Evolutionary conservation across 164 flowering plant species (phyloP).

Genomic region (Umbilicus rupestris): DNA sequence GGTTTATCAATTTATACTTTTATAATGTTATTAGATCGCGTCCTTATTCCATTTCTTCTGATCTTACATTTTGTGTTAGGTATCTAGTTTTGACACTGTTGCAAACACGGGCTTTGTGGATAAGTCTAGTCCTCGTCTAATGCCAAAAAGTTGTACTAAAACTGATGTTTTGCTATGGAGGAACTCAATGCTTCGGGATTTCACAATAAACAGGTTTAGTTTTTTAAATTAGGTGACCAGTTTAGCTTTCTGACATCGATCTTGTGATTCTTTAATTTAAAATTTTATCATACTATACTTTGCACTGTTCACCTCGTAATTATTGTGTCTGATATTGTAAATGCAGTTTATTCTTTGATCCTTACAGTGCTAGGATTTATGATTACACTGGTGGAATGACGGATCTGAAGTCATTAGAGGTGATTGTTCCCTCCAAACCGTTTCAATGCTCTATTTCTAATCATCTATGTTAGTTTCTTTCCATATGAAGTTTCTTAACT

Average conservation of each 20-base stretch:
- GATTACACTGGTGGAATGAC: slow-evolving; percentile 64
- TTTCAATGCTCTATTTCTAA: neutral
- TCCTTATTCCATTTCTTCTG: slow-evolving; percentile 1
- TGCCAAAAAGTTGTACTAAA: slow-evolving; percentile 32
- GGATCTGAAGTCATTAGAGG: slow-evolving; percentile 61
- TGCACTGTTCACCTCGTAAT: neutral
- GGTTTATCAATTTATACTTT: neutral
- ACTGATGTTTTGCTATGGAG: slow-evolving; percentile 54
- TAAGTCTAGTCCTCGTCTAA: slow-evolving; percentile 16
- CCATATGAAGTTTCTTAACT: neutral
- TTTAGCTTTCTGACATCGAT: neutral
- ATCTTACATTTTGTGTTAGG: slow-evolving; percentile 26
- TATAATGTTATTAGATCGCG: neutral
- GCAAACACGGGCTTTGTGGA: slow-evolving; percentile 21
- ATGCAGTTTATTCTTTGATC: slow-evolving; percentile 83
- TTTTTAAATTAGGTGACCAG: neutral
- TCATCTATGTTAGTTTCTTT: slow-evolving; percentile 1
- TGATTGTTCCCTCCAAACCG: slow-evolving; percentile 16
- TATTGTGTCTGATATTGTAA: slow-evolving; percentile 10
- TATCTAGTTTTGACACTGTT: slow-evolving; percentile 69
- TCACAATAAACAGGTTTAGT: slow-evolving; percentile 70
- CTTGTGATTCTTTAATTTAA: neutral
- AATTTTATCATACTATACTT: neutral
- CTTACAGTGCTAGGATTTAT: slow-evolving; percentile 49
- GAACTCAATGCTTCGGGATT: slow-evolving; percentile 62